Evolutionary conservation across 805 yeast genomes (phyloP).

Genomic region (Myxozyma mucilagina): DNA sequence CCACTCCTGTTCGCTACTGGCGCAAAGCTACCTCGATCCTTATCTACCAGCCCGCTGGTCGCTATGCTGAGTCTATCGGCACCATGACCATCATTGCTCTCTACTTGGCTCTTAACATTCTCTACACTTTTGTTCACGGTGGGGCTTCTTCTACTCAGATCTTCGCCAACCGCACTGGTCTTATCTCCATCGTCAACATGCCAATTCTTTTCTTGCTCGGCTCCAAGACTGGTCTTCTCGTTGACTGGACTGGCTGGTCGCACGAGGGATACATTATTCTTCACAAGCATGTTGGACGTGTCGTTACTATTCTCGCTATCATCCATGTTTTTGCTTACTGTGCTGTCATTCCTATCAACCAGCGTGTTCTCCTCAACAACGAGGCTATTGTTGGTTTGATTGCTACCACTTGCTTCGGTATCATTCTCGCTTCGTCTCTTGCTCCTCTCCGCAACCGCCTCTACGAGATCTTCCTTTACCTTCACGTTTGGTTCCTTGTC

Average conservation of each 20-base stretch:
- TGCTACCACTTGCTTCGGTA: slow-evolving; percentile 32
- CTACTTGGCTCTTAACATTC: slow-evolving; percentile 28
- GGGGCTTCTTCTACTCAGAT: slow-evolving; percentile 32
- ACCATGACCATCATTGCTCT: slow-evolving; percentile 28
- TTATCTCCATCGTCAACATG: slow-evolving; percentile 32
- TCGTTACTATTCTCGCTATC: slow-evolving; percentile 29
- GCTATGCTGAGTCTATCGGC: slow-evolving; percentile 31
- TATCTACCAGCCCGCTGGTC: slow-evolving; percentile 29
- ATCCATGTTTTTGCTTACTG: slow-evolving; percentile 32
- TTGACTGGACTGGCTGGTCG: slow-evolving; percentile 33
- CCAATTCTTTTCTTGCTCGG: slow-evolving; percentile 33
- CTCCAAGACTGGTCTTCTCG: slow-evolving; percentile 31
- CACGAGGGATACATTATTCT: slow-evolving; percentile 32
- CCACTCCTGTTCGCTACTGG: slow-evolving; percentile 5
- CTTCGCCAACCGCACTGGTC: slow-evolving; percentile 31
- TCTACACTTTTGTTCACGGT: slow-evolving; percentile 29
- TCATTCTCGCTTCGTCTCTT: slow-evolving; percentile 29
- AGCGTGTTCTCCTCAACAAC: slow-evolving; percentile 27
- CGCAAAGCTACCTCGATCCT: slow-evolving; percentile 24
- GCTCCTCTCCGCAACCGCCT: slow-evolving; percentile 28
- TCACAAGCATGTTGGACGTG: slow-evolving; percentile 33
- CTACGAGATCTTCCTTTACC: slow-evolving; percentile 29
- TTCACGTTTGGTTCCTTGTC: slow-evolving; percentile 32
- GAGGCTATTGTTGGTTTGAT: slow-evolving; percentile 32
- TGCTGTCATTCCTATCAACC: slow-evolving; percentile 30